Percentiles rank a stretch among this genome's conserved stretches.
Conservation (phyloP, 352 stramenopile genomes). For the Phytophthora sansomeana region DNA sequence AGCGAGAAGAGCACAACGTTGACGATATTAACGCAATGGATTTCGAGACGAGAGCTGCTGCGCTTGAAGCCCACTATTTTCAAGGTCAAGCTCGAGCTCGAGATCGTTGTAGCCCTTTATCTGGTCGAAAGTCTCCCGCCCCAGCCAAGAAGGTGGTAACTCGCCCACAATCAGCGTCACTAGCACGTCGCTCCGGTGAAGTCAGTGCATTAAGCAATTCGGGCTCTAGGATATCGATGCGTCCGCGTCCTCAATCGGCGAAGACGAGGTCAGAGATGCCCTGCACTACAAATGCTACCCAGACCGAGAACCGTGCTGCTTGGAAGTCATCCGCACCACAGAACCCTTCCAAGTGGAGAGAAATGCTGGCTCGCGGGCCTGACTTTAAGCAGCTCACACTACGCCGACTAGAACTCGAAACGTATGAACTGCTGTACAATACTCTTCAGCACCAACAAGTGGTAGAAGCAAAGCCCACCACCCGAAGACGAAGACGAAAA, state of each 20-base stretch:
- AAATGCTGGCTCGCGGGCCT: constrained; percentile 49
- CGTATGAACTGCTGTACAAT: constrained; percentile 55
- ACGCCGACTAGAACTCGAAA: constrained; percentile 48
- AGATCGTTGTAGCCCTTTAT: neutral
- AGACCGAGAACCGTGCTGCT: neutral
- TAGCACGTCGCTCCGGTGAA: constrained; percentile 7
- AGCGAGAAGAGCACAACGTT: constrained; percentile 19
- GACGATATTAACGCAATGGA: constrained; percentile 27
- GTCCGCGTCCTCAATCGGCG: constrained; percentile 44
- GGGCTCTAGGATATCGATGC: neutral
- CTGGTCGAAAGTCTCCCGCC: neutral
- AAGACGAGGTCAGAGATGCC: constrained; percentile 12
- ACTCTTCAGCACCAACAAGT: constrained; percentile 28
- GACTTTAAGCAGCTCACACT: constrained; percentile 48
- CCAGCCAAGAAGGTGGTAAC: neutral
- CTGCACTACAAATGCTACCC: neutral
- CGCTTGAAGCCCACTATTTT: constrained; percentile 24
- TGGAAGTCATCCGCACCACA: constrained; percentile 10
- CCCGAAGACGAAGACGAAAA: constrained; percentile 7
- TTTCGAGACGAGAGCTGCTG: constrained; percentile 22
- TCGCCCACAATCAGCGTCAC: constrained; percentile 34
- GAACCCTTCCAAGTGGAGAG: constrained; percentile 51
- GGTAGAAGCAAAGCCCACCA: constrained; percentile 1
- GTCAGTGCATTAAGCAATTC: neutral
- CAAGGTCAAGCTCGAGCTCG: neutral